Conservation (phyloP, 2,329 filamentous ascomycete species). For the Colletotrichum neosansevieriae region DNA sequence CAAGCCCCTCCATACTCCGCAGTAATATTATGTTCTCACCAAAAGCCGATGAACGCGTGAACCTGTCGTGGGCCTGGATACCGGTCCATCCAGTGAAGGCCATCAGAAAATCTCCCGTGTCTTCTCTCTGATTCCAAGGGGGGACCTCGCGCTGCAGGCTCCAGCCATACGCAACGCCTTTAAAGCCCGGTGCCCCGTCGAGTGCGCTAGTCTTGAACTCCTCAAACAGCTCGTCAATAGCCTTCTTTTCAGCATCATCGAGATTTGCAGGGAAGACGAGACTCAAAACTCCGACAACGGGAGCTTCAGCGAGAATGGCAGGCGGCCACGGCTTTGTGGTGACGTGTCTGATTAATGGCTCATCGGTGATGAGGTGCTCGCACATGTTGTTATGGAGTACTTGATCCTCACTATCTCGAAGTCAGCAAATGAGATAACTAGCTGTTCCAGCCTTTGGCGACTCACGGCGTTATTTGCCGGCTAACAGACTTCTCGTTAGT, state of each 20-base stretch:
- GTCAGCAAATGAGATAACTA: background rate
- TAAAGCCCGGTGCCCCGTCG: slow-evolving; percentile 14
- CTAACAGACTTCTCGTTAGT: slow-evolving; percentile 41
- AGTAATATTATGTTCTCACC: no score
- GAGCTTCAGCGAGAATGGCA: background rate
- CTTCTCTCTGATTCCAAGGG: slow-evolving; percentile 45
- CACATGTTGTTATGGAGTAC: background rate
- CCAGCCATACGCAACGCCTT: slow-evolving; percentile 44
- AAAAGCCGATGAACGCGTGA: no score
- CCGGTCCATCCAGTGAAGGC: slow-evolving; percentile 53
- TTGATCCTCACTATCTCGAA: background rate
- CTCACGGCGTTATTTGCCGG: slow-evolving; percentile 42
- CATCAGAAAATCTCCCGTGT: slow-evolving; percentile 44
- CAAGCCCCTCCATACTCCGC: no score
- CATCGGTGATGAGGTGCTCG: background rate
- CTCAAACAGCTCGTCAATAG: slow-evolving; percentile 12
- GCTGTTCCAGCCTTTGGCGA: background rate
- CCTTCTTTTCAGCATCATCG: background rate
- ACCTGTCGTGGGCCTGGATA: no score
- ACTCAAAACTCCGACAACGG: slow-evolving; percentile 36
- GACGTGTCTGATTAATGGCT: slow-evolving; percentile 51
- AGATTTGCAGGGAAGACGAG: slow-evolving; percentile 38
- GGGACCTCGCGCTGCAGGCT: slow-evolving; percentile 49
- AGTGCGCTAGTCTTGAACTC: slow-evolving; percentile 38
- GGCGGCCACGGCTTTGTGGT: slow-evolving; percentile 45